Base-by-base conservation (phyloP, 1,284 basidiomycete species). In the Cutaneotrichosporon sp. region DNA sequence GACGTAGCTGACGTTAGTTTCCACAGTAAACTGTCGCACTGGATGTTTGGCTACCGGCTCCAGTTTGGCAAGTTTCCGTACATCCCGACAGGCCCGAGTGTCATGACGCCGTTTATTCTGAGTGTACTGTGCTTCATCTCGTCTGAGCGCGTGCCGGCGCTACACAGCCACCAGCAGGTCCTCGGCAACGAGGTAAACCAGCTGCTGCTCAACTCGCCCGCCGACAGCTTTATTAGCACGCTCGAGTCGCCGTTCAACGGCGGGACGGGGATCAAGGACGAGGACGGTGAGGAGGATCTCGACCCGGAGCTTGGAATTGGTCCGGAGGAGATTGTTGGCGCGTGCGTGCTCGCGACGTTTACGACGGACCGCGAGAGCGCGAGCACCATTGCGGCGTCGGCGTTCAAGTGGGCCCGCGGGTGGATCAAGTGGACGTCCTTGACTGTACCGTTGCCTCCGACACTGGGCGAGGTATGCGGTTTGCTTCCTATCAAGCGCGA, bases 301-400 rank as follows among this genome's bases (percentile, higher is more conserved):
- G 71, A 74, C 58, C 65, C 67, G 13, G 72, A 74, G 55, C 60
- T 73, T 20, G 72, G 69, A 15, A 65, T 74, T 23, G 72, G 72
- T 1, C 70, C 72, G 13, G 72, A 74, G 52, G 72, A 74, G 61
- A 74, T 74, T 56, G 64, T 70, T 1, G 70, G 60, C 18, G 62
- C 65, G 14, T 67, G 64, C 46, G 54, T 69, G 18, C 52, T 72
- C 4, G 65, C 70, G 9, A 65, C 63, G 30, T 73, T 66, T 43
- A 68, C 66, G 55, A 58, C 55, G 1, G 64, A 68, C 33, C 55
- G 63, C 23, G 60, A 62, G 23, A 55, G 64, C 35, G 66, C 66
- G 4, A 57, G 58, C 26, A 50, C 57, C 8, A 68, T 73, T 30
- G 71, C 71, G 0, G 49, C 58, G 22, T 56, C 56, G 4, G 71